These are phyloP conservation scores for Lentinula aciculospora DNA, from an alignment of 768 basidiomycete species.

Conservation along the genomic window DNA sequence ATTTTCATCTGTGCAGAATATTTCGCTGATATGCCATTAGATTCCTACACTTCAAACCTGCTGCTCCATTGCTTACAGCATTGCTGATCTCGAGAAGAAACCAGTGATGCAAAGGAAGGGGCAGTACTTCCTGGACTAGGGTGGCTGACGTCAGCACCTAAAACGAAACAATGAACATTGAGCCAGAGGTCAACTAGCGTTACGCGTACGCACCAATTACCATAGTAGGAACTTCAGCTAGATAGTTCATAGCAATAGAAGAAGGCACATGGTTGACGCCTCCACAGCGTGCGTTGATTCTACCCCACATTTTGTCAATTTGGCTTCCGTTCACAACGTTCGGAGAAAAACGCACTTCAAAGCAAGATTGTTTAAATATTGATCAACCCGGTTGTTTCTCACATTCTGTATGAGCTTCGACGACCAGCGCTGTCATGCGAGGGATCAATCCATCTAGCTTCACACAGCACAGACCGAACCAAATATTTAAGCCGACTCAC, in stretches of 20 bases:
- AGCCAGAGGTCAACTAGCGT: not conserved
- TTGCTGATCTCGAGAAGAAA: constrained; percentile 47
- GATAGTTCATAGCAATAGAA: constrained; percentile 25
- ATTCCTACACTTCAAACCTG: not conserved
- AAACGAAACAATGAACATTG: not conserved
- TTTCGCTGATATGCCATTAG: constrained; percentile 16
- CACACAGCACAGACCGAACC: too few relatives aligned
- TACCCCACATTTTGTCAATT: too few relatives aligned
- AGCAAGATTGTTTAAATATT: constrained; percentile 60
- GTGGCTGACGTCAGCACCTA: constrained; percentile 26
- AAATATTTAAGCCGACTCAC: constrained; percentile 30
- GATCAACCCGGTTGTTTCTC: constrained; percentile 20
- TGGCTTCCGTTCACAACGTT: too few relatives aligned
- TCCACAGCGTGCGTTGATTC: constrained; percentile 62
- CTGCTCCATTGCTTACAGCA: constrained; percentile 20
- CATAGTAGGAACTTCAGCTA: constrained; percentile 45
- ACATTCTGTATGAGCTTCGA: constrained; percentile 13
- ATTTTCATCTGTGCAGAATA: constrained; percentile 52
- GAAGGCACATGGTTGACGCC: constrained; percentile 55
- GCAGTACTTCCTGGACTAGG: constrained; percentile 17
- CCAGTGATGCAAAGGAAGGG: constrained; percentile 30
- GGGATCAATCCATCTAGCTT: constrained; percentile 27
- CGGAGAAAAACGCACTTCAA: constrained; percentile 40
- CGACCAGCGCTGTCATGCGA: constrained; percentile 20
- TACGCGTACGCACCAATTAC: constrained; percentile 38